phyloP scores from a whole-genome alignment of 257 asterid genomes.

The Gentiana straminea region DNA sequence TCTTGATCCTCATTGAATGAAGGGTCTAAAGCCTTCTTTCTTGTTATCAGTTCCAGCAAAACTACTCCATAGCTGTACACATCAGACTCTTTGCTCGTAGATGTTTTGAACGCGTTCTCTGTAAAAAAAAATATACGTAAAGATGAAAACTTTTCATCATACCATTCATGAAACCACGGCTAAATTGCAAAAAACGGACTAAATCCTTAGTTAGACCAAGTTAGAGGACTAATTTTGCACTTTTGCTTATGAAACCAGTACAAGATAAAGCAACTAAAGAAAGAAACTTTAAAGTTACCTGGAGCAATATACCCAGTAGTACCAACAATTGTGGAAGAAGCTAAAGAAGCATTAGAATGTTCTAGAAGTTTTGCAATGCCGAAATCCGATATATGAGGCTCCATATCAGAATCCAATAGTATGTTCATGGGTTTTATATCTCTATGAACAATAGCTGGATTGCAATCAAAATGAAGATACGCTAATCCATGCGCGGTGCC shows the following conservation, averaged over 20 bases:
- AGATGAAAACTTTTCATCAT: neutral
- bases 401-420: constrained; percentile 59
- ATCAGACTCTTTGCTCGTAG: constrained; percentile 50
- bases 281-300: constrained; percentile 25
- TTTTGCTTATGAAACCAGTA: no score
- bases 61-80: constrained; percentile 72
- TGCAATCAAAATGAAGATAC: constrained; percentile 78
- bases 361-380: constrained; percentile 81
- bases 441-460: constrained; percentile 64
- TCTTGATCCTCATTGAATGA: constrained; percentile 33
- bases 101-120: constrained; percentile 53
- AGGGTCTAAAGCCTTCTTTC: constrained; percentile 52
- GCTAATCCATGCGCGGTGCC: constrained; percentile 70
- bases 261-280: no score
- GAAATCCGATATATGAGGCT: constrained; percentile 76
- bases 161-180: neutral
- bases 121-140: neutral
- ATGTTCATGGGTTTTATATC: constrained; percentile 79
- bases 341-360: constrained; percentile 26
- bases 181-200: no score
- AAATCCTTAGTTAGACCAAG: no score
- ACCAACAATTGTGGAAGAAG: constrained; percentile 40
- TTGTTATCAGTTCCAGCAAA: constrained; percentile 55
- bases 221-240: no score
- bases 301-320: constrained; percentile 84